These are phyloP conservation scores for Dentipellis sp. DNA, from an alignment of 768 basidiomycete species.

Conservation along the genomic window DNA sequence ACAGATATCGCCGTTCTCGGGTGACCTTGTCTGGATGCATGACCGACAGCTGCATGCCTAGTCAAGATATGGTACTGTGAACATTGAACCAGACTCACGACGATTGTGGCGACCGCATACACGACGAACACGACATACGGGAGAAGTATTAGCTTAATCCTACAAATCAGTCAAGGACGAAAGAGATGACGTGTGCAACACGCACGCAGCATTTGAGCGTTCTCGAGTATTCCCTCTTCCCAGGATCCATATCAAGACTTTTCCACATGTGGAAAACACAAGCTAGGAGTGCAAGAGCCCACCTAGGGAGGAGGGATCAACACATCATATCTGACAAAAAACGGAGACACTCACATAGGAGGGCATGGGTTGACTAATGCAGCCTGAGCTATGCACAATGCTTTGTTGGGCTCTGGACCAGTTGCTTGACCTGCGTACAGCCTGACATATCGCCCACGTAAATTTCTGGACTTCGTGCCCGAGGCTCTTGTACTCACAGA, in stretches of 20 bases:
- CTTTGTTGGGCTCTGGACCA: constrained; percentile 26
- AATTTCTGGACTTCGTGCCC: neutral
- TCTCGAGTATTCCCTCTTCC: too few species aligned
- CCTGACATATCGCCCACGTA: constrained; percentile 7
- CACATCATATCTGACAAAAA: neutral
- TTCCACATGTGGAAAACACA: neutral
- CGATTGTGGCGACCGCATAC: neutral
- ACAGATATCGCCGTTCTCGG: neutral
- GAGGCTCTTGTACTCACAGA: neutral
- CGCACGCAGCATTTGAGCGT: too few species aligned
- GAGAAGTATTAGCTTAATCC: neutral
- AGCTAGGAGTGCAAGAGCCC: neutral
- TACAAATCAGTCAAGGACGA: too few species aligned
- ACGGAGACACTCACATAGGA: constrained; percentile 12
- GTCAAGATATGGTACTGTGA: neutral
- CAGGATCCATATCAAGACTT: neutral
- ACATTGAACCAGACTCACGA: neutral
- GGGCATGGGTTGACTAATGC: constrained; percentile 23
- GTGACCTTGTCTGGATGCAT: neutral
- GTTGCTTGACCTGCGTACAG: constrained; percentile 31
- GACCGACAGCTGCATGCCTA: neutral
- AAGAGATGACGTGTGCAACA: too few species aligned
- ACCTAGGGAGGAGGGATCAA: neutral
- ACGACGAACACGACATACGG: neutral
- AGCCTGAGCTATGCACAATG: constrained; percentile 35